Evolutionary conservation across 495 filamentous ascomycete genomes (phyloP).

Genomic region (Penicillium atrosanguineum): DNA sequence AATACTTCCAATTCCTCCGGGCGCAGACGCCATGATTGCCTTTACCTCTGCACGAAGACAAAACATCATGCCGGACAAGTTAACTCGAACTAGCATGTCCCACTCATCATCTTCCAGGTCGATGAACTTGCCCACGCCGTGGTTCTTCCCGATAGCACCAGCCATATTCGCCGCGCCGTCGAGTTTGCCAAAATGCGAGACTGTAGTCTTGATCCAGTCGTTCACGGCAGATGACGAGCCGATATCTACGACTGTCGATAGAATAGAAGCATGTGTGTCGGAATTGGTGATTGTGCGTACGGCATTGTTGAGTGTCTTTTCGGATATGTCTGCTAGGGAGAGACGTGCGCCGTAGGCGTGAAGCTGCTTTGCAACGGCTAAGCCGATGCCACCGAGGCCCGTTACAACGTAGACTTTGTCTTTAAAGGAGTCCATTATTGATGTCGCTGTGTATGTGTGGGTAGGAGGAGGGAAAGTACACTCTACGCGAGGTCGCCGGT

Average conservation of each 20-base stretch:
- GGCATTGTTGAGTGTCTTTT: slow-evolving; percentile 31
- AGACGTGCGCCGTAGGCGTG: slow-evolving; percentile 47
- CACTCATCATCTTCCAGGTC: slow-evolving; percentile 50
- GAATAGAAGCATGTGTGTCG: slow-evolving; percentile 9
- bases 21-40: slow-evolving; percentile 32
- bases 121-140: slow-evolving; percentile 31
- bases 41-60: slow-evolving; percentile 54
- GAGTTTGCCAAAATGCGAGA: slow-evolving; percentile 43
- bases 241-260: slow-evolving; percentile 42
- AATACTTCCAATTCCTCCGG: slow-evolving; percentile 46
- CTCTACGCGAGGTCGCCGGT: not conserved
- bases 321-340: slow-evolving; percentile 51
- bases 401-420: slow-evolving; percentile 54
- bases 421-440: slow-evolving; percentile 27
- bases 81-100: slow-evolving; percentile 52
- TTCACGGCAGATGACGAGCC: slow-evolving; percentile 37
- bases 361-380: slow-evolving; percentile 52
- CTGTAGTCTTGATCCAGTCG: slow-evolving; percentile 44
- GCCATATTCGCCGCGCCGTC: slow-evolving; percentile 61
- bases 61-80: slow-evolving; percentile 57
- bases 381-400: slow-evolving; percentile 56
- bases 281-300: slow-evolving; percentile 5
- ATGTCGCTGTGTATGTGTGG: not conserved
- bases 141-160: slow-evolving; percentile 42
- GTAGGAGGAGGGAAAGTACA: not conserved